Percentiles rank a stretch among this genome's conserved stretches.
Conservation (phyloP, 768 basidiomycete species). For the Boletus reticuloceps region DNA sequence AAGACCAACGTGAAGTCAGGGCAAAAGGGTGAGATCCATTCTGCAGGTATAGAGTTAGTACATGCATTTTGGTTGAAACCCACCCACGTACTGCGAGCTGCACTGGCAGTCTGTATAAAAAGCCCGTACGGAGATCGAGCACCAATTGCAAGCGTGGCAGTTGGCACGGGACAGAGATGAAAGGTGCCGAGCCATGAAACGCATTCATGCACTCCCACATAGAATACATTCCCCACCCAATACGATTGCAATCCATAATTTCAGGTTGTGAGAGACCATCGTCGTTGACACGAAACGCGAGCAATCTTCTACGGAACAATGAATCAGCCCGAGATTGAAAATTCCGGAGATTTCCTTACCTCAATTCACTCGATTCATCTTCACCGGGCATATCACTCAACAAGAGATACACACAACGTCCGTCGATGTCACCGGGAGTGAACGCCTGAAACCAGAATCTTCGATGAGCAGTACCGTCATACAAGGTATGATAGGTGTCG, state of each 20-base stretch:
- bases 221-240: too few species aligned
- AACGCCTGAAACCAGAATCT: too few species aligned
- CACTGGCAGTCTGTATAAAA: neutral
- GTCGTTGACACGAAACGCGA: neutral
- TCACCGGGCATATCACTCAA: too few species aligned
- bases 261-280: neutral
- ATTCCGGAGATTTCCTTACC: neutral
- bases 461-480: neutral
- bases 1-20: neutral
- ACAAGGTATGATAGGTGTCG: neutral
- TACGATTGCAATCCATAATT: neutral
- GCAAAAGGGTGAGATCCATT: too few species aligned
- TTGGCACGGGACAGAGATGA: neutral
- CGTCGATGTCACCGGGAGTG: too few species aligned
- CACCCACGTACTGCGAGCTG: neutral
- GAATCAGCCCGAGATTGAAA: neutral
- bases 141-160: neutral
- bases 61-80: neutral
- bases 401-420: neutral
- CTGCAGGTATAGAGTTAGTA: neutral
- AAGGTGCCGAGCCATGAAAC: neutral
- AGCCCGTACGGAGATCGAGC: neutral
- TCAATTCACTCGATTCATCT: neutral
- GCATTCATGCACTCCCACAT: neutral
- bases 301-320: neutral